Evolutionary conservation across 2,329 filamentous ascomycete species (phyloP), one percentile per base, ranked within the genome.

Genomic region (Clonostachys sp.): DNA sequence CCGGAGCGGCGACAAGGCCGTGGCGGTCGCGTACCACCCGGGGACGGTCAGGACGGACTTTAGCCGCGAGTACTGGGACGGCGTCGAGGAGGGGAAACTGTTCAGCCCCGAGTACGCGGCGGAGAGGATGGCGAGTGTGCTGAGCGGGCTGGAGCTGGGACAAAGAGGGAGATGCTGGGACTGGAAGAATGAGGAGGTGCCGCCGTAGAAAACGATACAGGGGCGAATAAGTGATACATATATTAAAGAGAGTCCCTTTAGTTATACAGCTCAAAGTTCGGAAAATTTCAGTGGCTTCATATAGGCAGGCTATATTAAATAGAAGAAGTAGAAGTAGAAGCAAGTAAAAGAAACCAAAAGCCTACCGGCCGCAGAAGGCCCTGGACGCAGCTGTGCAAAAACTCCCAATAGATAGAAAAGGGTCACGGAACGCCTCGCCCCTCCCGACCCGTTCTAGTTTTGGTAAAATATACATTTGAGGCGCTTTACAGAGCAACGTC

Each of bases 1-100:
- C 5, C 72, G 75, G 40, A 75, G 77, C 49, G 81, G 75, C 1
- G 76, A 78, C 1, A 81, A 79, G 45, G 87, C 86, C 0, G 72
- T 90, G 53, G 81, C 82, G 2, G 68, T 95, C 12, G 78, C 77
- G 10, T 75, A 94, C 58, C 89, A 94, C 65, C 89, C 89, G 2
- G 89, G 89, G 4, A 94, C 89, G 2, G 88, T 94, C 44, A 83
- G 78, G 69, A 94, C 89, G 45, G 83, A 78, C 10, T 67, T 95
- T 51, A 89, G 83, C 52, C 76, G 73, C 57, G 82, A 83, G 41
- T 94, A 88, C 60, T 92, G 87, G 88, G 71, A 60, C 0, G 80
- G 73, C 39, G 82, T 86, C 40, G 72, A 73, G 42, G 73, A 78
- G 54, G 72, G 59, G 2, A 83, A 84, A 63, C 66, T 94, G 54